A percentile compares a stretch with the other conserved stretches of the same genome.
These are phyloP conservation scores for Trichoderma harzianum DNA, from an alignment of 2,329 filamentous ascomycete genomes.

Conservation along the genomic window DNA sequence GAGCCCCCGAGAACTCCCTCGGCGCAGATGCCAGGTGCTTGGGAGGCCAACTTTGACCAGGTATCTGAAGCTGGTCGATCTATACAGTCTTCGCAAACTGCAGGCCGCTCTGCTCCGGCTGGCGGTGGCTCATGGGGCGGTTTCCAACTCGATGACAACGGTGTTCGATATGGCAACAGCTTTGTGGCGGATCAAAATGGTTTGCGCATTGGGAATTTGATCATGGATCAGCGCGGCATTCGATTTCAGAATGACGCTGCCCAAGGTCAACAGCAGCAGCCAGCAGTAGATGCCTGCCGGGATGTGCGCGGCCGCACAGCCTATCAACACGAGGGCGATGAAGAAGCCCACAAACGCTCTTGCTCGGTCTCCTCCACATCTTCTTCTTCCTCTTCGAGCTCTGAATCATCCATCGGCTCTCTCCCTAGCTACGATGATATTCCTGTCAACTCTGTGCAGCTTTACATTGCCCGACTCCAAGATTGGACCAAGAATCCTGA, in stretches of 20 bases:
- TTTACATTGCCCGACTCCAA: constrained; percentile 42
- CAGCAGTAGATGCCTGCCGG: background rate
- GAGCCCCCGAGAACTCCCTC: constrained; percentile 21
- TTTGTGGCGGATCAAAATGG: constrained; percentile 45
- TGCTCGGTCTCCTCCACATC: constrained; percentile 36
- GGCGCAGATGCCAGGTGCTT: constrained; percentile 27
- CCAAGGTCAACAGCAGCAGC: background rate
- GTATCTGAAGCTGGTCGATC: background rate
- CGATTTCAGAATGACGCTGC: constrained; percentile 20
- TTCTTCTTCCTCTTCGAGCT: constrained; percentile 34
- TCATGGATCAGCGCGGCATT: constrained; percentile 41
- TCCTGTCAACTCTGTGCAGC: constrained; percentile 44
- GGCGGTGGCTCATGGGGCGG: constrained; percentile 27
- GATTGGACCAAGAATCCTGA: constrained; percentile 51
- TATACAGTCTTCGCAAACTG: background rate
- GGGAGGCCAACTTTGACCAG: constrained; percentile 20
- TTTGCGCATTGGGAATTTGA: constrained; percentile 44
- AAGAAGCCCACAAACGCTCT: constrained; percentile 27
- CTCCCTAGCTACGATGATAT: constrained; percentile 54
- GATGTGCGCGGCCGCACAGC: constrained; percentile 3
- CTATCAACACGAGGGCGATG: background rate
- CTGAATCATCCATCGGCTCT: constrained; percentile 46
- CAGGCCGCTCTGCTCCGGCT: background rate
- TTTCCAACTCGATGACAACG: constrained; percentile 42
- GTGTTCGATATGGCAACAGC: constrained; percentile 41